Evolutionary conservation across 257 asterid species (phyloP), one percentile per base, ranked within the genome.

Genomic region (Solanum neorickii): DNA sequence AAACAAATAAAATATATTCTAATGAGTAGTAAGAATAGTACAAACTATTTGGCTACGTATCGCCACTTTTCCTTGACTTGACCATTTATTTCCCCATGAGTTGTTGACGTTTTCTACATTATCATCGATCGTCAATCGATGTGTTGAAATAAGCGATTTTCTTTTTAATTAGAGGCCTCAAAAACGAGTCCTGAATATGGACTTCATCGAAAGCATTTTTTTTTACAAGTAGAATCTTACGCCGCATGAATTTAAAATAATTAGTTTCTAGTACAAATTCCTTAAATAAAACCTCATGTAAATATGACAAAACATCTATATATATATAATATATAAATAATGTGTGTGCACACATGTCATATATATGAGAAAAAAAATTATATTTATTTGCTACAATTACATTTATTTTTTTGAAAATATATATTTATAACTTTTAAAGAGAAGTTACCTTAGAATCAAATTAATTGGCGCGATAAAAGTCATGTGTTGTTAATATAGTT

Each of bases 121-220:
- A 16, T 52, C 23, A 52, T 52, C n/a, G 0, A 52, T 0, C 10
- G 62, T 52, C 10, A 16, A 52, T 0, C 4, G 10, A 52, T 52
- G 8, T 18, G n/a, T 4, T 6, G 4, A 0, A 52, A 1, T 52
- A 4, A 3, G 7, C 7, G 4, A 52, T 0, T 52, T 52, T 6
- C 0, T 49, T 52, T 3, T 52, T 16, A 52, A 52, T 18, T 1
- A 52, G 4, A 18, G 10, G 18, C 18, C 3, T 6, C 4, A 52
- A 9, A 52, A 2, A 52, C 4, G n/a, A 52, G 62, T 9, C 9
- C 0, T 15, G 5, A 15, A 0, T 49, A 15, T 6, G 9, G 9
- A 52, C 0, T 52, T 52, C 0, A 52, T 52, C 6, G 23, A 0
- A 16, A 15, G 10, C n/a, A 0, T 10, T 18, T 52, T 0, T 0